These are phyloP conservation scores for Aurifilum marmelostoma DNA, from an alignment of 2,329 filamentous ascomycete species.

Conservation along the genomic window DNA sequence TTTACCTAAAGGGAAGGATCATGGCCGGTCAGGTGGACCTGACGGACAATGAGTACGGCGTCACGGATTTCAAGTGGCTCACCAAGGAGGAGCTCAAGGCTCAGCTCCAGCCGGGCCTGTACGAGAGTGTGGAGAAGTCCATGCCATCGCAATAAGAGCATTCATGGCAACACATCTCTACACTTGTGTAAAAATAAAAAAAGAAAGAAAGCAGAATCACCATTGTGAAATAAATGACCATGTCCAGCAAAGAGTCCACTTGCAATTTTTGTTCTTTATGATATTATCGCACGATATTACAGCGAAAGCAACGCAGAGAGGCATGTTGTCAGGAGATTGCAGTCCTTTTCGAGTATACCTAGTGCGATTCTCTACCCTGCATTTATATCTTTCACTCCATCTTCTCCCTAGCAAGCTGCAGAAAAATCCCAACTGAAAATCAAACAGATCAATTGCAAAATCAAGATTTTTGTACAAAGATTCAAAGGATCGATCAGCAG, in stretches of 20 bases:
- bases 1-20: slow-evolving; percentile 95
- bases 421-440: too few relatives aligned
- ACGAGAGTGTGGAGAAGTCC: slow-evolving; percentile 77
- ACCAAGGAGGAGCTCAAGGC: slow-evolving; percentile 83
- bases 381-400: too few relatives aligned
- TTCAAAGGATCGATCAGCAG: too few relatives aligned
- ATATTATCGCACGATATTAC: too few relatives aligned
- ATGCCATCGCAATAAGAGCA: slow-evolving; percentile 46
- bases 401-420: background rate
- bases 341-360: too few relatives aligned
- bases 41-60: slow-evolving; percentile 68
- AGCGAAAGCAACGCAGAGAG: too few relatives aligned
- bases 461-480: background rate
- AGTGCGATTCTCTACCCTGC: too few relatives aligned
- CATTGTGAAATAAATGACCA: slow-evolving; percentile 5
- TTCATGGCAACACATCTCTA: background rate
- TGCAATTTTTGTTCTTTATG: too few relatives aligned
- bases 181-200: slow-evolving; percentile 14
- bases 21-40: slow-evolving; percentile 95
- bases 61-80: slow-evolving; percentile 89
- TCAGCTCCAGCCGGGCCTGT: slow-evolving; percentile 70
- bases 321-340: too few relatives aligned
- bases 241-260: too few relatives aligned
- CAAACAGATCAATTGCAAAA: background rate
- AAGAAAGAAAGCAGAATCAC: slow-evolving; percentile 11